Base-by-base conservation (phyloP, 352 stramenopile genomes). In the Pythium angustatum region DNA sequence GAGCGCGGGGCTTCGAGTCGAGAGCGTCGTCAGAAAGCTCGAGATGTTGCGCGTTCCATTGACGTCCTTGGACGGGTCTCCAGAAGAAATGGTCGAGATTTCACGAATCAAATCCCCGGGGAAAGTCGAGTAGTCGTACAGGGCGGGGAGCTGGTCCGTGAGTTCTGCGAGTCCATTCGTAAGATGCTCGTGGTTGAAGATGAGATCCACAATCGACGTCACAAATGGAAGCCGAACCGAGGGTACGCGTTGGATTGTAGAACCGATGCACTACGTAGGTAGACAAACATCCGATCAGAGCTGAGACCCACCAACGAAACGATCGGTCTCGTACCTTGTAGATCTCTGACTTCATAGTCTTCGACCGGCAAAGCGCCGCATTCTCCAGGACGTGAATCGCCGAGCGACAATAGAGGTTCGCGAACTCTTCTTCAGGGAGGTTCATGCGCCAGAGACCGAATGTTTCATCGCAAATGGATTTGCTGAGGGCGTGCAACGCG, bases 381-480 rank as follows among this genome's bases (percentile, higher is more conserved):
- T 88, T 90, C 28, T 86, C 81, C 28, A 93, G 64, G 21, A 91
- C 59, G 54, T 87, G 72, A 51, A 90, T 90, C 0, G 83, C 79
- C 15, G 84, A 66, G 52, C 86, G 87, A 48, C 78, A 90, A 61
- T 91, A 91, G 7, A 91, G 58, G 51, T 87, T 83, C 0, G 81
- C 79, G 49, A 94, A 94, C 53, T 92, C 83, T 74, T 93, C 85
- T 58, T 94, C 85, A 1, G 85, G 85, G 5, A 90, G 65, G 22
- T 89, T 91, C 81, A 91, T 91, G 45, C 81, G 79, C 85, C 85
- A 94, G 50, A 94, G 75, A 19, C 66, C 62, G 43, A 92, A 92
- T 3, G 77, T 89, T 38, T 80, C 69, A 11, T 84, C 71, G 60
- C 71, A 81, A 30, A 93, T 74, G 8, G 81, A 91, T 30, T 82